Evolutionary conservation across 2,329 filamentous ascomycete species (phyloP).

Genomic region (Hirsutella thompsonii): DNA sequence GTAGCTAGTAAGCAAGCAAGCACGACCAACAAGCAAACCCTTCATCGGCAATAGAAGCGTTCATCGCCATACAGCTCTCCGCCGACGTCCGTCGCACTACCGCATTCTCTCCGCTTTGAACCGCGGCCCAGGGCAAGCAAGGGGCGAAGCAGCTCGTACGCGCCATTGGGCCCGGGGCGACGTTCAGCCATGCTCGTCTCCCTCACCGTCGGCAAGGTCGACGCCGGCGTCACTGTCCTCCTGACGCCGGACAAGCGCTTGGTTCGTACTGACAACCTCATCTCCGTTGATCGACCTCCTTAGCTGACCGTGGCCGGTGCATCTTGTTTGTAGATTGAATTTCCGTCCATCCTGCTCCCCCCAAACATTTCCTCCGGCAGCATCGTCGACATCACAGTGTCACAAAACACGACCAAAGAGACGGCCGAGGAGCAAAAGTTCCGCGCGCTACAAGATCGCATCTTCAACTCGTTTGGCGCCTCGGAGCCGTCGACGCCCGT

Average conservation of each 20-base stretch:
- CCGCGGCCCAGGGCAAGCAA: not conserved
- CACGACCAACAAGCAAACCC: no score
- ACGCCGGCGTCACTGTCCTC: conserved; percentile 93
- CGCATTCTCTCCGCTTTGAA: not conserved
- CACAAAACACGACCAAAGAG: conserved; percentile 75
- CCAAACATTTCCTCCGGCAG: conserved; percentile 90
- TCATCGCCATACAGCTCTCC: no score
- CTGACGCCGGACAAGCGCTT: conserved; percentile 94
- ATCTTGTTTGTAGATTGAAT: conserved; percentile 63
- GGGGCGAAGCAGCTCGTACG: not conserved
- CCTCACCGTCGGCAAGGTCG: conserved; percentile 96
- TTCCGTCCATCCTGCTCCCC: conserved; percentile 91
- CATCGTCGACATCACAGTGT: conserved; percentile 95
- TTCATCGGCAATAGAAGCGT: no score
- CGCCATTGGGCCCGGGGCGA: not conserved
- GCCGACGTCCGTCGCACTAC: no score
- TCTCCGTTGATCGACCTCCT: not conserved
- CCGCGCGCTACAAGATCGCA: conserved; percentile 73
- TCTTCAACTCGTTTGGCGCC: conserved; percentile 76
- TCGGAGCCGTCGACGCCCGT: conserved; percentile 62
- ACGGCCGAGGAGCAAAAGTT: conserved; percentile 62
- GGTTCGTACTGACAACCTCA: conserved; percentile 36
- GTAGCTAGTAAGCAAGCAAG: no score
- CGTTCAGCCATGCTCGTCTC: conserved; percentile 70
- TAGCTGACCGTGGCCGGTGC: conserved; percentile 9